phyloP scores from a whole-genome alignment of 2,329 filamentous ascomycete species.

The Neonectria magnoliae region DNA sequence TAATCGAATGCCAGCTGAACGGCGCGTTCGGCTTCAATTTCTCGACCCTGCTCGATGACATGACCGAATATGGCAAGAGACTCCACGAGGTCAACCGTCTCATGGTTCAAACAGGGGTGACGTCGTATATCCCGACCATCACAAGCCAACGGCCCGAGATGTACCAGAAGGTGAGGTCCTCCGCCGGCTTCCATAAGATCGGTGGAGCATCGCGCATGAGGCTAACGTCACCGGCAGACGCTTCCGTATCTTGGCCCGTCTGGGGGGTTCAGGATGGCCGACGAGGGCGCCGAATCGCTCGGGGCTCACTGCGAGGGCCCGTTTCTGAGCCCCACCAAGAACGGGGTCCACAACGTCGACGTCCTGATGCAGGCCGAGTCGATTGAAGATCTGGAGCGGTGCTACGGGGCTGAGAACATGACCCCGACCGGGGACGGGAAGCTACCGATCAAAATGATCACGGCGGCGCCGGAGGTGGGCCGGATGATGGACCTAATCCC shows the following conservation, averaged over 20 bases:
- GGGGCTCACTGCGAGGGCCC: slow-evolving; percentile 93
- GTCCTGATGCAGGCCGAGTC: slow-evolving; percentile 73
- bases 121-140: slow-evolving; percentile 86
- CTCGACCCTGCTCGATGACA: slow-evolving; percentile 77
- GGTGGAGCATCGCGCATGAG: slow-evolving; percentile 33
- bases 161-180: slow-evolving; percentile 73
- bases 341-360: slow-evolving; percentile 83
- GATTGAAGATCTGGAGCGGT: slow-evolving; percentile 72
- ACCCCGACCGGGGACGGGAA: slow-evolving; percentile 47
- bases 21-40: slow-evolving; percentile 95
- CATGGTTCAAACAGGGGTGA: slow-evolving; percentile 83
- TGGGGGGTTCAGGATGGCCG: slow-evolving; percentile 65
- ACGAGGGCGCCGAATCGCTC: slow-evolving; percentile 83
- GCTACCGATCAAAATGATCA: slow-evolving; percentile 78
- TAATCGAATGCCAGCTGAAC: slow-evolving; percentile 93
- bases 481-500: slow-evolving; percentile 76
- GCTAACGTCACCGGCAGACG: slow-evolving; percentile 54
- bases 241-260: slow-evolving; percentile 83
- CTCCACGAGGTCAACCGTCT: slow-evolving; percentile 75
- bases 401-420: slow-evolving; percentile 80
- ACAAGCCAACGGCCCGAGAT: slow-evolving; percentile 83
- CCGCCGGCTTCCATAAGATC: background rate
- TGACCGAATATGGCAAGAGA: slow-evolving; percentile 76
- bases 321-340: slow-evolving; percentile 84
- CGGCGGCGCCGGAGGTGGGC: slow-evolving; percentile 84